Percentiles rank a stretch among this genome's conserved stretches.
phyloP scores from a whole-genome alignment of 1,139 yeast genomes.

The Geotrichum aggregatum region DNA sequence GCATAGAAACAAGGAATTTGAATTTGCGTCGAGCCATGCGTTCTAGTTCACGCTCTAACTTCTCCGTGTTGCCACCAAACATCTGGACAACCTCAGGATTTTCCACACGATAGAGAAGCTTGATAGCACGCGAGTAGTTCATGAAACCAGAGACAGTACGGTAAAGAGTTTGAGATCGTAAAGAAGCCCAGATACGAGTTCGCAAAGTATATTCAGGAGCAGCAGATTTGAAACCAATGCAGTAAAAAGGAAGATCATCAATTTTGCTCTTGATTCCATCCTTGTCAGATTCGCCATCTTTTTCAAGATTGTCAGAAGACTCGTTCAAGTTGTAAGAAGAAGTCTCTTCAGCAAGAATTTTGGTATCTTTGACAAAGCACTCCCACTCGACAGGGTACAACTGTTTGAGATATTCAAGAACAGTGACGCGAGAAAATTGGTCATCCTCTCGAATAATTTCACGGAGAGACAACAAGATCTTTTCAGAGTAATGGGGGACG shows the following conservation, averaged over 20 bases:
- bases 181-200: slow-evolving; percentile 98
- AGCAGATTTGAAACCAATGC: slow-evolving; percentile 98
- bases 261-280: slow-evolving; percentile 81
- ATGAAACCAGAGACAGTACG: slow-evolving; percentile 98
- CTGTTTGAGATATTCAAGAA: slow-evolving; percentile 93
- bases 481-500: slow-evolving; percentile 97
- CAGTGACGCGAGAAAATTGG: slow-evolving; percentile 94
- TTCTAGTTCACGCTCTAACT: slow-evolving; percentile 90
- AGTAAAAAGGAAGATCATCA: slow-evolving; percentile 96
- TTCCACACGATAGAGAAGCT: slow-evolving; percentile 94
- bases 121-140: slow-evolving; percentile 98
- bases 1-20: slow-evolving; percentile 96
- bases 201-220: slow-evolving; percentile 98
- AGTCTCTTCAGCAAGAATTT: slow-evolving; percentile 91
- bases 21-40: slow-evolving; percentile 99
- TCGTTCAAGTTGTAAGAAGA: slow-evolving; percentile 29
- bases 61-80: slow-evolving; percentile 97
- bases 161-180: slow-evolving; percentile 95
- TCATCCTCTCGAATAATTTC: slow-evolving; percentile 98
- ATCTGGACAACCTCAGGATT: slow-evolving; percentile 97
- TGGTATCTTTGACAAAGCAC: slow-evolving; percentile 96
- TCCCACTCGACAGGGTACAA: slow-evolving; percentile 99
- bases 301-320: slow-evolving; percentile 45
- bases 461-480: slow-evolving; percentile 87
- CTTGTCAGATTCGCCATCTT: slow-evolving; percentile 47